Evolutionary conservation across 2,329 filamentous ascomycete species (phyloP).

Genomic region (Scytalidium lignicola): DNA sequence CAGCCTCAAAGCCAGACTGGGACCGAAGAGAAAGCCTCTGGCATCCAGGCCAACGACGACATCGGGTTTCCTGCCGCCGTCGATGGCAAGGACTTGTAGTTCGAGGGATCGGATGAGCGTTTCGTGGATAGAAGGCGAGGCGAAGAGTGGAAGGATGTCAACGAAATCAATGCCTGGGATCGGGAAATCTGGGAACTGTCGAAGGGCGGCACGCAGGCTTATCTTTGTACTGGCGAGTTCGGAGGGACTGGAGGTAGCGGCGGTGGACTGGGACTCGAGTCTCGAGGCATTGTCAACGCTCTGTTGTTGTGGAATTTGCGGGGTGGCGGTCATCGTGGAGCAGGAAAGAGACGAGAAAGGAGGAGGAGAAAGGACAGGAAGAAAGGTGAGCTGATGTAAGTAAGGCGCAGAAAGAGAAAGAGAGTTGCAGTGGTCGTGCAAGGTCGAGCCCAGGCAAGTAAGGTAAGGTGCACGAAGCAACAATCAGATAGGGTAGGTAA

Average conservation of each 20-base stretch:
- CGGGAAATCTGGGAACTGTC: conserved; percentile 89
- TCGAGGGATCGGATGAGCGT: conserved; percentile 80
- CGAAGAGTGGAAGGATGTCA: conserved; percentile 96
- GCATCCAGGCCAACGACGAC: conserved; percentile 92
- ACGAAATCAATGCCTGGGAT: conserved; percentile 91
- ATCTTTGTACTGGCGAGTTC: conserved; percentile 48
- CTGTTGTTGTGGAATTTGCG: conserved; percentile 7
- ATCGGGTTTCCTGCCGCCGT: conserved; percentile 64
- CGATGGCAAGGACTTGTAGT: conserved; percentile 67
- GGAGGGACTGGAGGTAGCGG: conserved; percentile 24
- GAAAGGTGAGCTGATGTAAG: background rate
- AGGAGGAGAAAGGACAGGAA: background rate
- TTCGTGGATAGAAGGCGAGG: conserved; percentile 67
- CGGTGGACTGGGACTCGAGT: conserved; percentile 25
- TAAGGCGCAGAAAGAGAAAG: background rate
- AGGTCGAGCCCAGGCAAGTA: background rate
- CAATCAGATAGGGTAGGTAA: background rate
- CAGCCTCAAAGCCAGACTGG: conserved; percentile 76
- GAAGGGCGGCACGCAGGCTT: conserved; percentile 67
- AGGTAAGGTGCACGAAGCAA: background rate
- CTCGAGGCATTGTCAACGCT: conserved; percentile 25
- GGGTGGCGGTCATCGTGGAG: conserved; percentile 21
- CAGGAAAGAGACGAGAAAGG: background rate
- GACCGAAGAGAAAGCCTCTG: conserved; percentile 92
- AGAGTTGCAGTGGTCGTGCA: background rate